Conservation (phyloP, 2,329 filamentous ascomycete species). For the Aureobasidium pullulans region DNA sequence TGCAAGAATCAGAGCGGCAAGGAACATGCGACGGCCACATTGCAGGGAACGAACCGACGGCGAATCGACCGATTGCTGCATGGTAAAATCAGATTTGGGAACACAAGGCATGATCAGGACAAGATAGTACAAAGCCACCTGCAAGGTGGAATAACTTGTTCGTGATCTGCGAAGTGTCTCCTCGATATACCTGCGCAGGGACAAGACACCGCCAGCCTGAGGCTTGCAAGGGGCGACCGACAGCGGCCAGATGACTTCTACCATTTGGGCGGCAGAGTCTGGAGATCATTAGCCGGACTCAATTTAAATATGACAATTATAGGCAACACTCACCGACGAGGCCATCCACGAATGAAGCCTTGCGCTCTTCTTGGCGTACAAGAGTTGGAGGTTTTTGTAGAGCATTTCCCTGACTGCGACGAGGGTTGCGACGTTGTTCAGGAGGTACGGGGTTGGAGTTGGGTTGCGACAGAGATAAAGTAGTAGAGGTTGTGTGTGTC, state of each 20-base stretch:
- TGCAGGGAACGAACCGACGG: constrained; percentile 73
- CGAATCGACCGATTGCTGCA: constrained; percentile 70
- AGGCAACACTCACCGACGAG: constrained; percentile 75
- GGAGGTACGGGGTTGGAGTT: constrained; percentile 42
- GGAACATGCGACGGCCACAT: constrained; percentile 95
- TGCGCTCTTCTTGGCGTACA: constrained; percentile 81
- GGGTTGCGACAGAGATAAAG: constrained; percentile 1
- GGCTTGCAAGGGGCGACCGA: constrained; percentile 61
- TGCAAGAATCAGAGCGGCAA: constrained; percentile 86
- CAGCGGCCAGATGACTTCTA: constrained; percentile 93
- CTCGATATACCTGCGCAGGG: constrained; percentile 91
- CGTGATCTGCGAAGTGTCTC: constrained; percentile 91
- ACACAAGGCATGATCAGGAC: constrained; percentile 89
- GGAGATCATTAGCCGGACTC: constrained; percentile 23
- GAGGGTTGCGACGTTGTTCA: constrained; percentile 57
- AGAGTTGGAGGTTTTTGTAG: constrained; percentile 64
- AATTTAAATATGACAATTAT: not conserved
- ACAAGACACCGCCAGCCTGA: constrained; percentile 61
- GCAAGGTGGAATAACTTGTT: constrained; percentile 94
- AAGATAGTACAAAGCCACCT: constrained; percentile 93
- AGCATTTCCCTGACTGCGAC: constrained; percentile 48
- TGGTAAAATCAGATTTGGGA: constrained; percentile 74
- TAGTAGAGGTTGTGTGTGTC: not conserved
- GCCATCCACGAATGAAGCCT: constrained; percentile 91
- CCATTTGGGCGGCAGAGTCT: constrained; percentile 97